Evolutionary conservation across 1,139 yeast genomes (phyloP).

Genomic region (Yamadazyma jaroonii): DNA sequence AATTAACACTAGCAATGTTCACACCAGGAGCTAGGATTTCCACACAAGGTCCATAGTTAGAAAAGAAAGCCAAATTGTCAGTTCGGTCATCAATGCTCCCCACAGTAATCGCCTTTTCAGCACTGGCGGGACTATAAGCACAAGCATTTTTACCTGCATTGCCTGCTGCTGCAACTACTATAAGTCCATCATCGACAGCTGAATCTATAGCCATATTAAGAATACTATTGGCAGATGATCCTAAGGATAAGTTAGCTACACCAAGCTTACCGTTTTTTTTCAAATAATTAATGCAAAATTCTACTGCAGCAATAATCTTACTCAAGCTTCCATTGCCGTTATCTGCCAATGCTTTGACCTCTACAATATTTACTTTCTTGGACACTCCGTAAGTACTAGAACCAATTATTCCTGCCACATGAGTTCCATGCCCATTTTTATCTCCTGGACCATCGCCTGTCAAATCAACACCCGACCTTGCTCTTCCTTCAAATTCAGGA

Average conservation of each 20-base stretch:
- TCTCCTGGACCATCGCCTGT: conserved; percentile 64
- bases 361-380: conserved; percentile 60
- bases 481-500: conserved; percentile 68
- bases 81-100: conserved; percentile 80
- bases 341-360: conserved; percentile 64
- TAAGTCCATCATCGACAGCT: conserved; percentile 66
- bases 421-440: conserved; percentile 76
- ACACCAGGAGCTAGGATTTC: conserved; percentile 84
- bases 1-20: conserved; percentile 49
- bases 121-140: conserved; percentile 75
- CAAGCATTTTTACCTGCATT: conserved; percentile 79
- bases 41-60: conserved; percentile 89
- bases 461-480: conserved; percentile 54
- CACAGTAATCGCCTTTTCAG: conserved; percentile 69
- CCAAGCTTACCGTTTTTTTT: conserved; percentile 42
- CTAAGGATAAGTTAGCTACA: conserved; percentile 79
- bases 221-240: conserved; percentile 63
- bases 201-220: conserved; percentile 74
- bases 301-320: conserved; percentile 67
- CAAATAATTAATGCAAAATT: conserved; percentile 66
- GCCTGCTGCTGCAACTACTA: conserved; percentile 89
- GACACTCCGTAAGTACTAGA: conserved; percentile 79
- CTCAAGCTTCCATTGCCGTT: conserved; percentile 68
- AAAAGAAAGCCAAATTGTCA: conserved; percentile 68
- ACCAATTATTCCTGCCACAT: conserved; percentile 88